Evolutionary conservation across 202 grass and related monocot genomes (phyloP).

Genomic region (Setaria viridis): DNA sequence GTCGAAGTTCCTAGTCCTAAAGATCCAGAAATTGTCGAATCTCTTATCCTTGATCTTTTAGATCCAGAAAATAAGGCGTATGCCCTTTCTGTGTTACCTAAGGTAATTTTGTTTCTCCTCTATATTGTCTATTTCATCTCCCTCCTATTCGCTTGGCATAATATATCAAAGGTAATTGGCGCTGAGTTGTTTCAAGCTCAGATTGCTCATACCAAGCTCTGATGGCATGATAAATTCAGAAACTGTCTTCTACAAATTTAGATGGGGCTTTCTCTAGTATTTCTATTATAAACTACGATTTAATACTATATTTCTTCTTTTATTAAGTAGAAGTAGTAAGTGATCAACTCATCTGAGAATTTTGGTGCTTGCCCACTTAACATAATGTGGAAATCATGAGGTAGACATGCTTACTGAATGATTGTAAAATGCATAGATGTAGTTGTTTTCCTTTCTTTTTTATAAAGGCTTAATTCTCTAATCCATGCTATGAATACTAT

Average conservation of each 20-base stretch:
- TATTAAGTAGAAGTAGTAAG: background rate
- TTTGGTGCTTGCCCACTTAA: background rate
- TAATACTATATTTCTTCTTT: background rate
- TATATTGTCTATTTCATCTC: background rate
- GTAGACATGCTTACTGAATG: slow-evolving; percentile 23
- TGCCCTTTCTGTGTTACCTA: slow-evolving; percentile 23
- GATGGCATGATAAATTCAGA: background rate
- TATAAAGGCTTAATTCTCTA: background rate
- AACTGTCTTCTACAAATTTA: background rate
- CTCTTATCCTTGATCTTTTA: slow-evolving; percentile 42
- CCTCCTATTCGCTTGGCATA: slow-evolving; percentile 30
- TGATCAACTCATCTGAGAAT: background rate
- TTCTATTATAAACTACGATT: background rate
- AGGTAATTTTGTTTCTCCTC: slow-evolving; percentile 8
- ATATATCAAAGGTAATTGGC: background rate
- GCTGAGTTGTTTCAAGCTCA: slow-evolving; percentile 25
- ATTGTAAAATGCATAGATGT: background rate
- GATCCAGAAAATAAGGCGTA: background rate
- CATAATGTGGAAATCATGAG: slow-evolving; percentile 1
- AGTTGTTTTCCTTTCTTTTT: background rate
- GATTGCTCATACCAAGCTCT: background rate
- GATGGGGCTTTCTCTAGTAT: background rate
- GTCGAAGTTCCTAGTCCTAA: background rate
- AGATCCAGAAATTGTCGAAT: background rate
- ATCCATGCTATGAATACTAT: background rate